Percentiles rank a stretch among this genome's conserved stretches.
phyloP scores from a whole-genome alignment of 345 rosid species.

The Noccaea bulbosa region DNA sequence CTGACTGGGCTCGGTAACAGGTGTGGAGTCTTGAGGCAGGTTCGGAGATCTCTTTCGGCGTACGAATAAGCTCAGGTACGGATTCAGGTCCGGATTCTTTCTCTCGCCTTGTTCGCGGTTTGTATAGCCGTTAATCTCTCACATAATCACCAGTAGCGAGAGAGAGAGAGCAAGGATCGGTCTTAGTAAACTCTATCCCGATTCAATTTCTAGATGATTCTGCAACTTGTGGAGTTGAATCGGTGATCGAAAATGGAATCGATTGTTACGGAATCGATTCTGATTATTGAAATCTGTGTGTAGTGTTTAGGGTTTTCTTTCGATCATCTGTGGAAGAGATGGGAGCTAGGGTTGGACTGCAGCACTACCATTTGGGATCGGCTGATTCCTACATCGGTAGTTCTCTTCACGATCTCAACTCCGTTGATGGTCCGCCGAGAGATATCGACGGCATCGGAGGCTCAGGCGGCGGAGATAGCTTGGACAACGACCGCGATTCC shows the following conservation, averaged over 20 bases:
- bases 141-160: background rate
- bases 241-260: slow-evolving; percentile 3
- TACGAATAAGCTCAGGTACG: slow-evolving; percentile 52
- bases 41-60: slow-evolving; percentile 45
- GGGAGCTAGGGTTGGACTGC: slow-evolving; percentile 81
- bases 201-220: slow-evolving; percentile 11
- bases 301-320: background rate
- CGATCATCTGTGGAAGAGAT: slow-evolving; percentile 41
- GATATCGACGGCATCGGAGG: slow-evolving; percentile 51
- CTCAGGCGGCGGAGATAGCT: slow-evolving; percentile 45
- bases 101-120: slow-evolving; percentile 2
- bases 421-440: slow-evolving; percentile 61
- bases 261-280: slow-evolving; percentile 7
- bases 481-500: slow-evolving; percentile 60
- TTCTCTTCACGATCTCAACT: slow-evolving; percentile 85
- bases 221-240: slow-evolving; percentile 1
- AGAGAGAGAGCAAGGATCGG: slow-evolving; percentile 11
- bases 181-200: background rate
- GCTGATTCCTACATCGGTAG: slow-evolving; percentile 62
- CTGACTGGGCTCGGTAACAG: slow-evolving; percentile 39
- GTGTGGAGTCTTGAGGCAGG: slow-evolving; percentile 52
- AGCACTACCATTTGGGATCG: slow-evolving; percentile 71
- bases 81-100: slow-evolving; percentile 55
- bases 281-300: slow-evolving; percentile 4
- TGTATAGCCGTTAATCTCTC: slow-evolving; percentile 48